phyloP scores from a whole-genome alignment of 129 eudicot genomes.

The Cynara cardunculus region DNA sequence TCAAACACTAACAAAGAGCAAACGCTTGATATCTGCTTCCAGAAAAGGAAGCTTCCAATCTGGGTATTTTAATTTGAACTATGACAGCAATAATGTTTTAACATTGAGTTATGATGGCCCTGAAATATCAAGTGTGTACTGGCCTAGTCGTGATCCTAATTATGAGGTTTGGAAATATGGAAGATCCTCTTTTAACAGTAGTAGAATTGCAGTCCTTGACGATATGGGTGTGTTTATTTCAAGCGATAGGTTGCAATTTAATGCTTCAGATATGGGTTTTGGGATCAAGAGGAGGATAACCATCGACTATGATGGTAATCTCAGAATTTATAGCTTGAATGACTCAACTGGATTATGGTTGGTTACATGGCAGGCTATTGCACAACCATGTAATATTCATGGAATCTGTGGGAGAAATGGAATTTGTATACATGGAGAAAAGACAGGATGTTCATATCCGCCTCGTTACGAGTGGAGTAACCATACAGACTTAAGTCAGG shows the following conservation, averaged over 20 bases:
- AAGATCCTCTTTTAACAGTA: slow-evolving; percentile 34
- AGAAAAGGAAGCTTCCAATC: slow-evolving; percentile 21
- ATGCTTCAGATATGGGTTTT: slow-evolving; percentile 25
- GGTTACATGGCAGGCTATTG: no score
- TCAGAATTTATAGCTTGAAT: no score
- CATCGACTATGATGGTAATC: slow-evolving; percentile 29
- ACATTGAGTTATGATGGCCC: slow-evolving; percentile 36
- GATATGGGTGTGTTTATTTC: slow-evolving; percentile 29
- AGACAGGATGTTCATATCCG: slow-evolving; percentile 35
- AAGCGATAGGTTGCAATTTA: slow-evolving; percentile 11
- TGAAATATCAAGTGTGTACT: slow-evolving; percentile 31
- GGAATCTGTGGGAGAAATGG: no score
- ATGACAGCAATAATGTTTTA: slow-evolving; percentile 33
- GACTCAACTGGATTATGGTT: no score
- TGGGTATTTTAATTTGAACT: slow-evolving; percentile 34
- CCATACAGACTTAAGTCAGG: slow-evolving; percentile 30
- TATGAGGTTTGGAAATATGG: slow-evolving; percentile 3
- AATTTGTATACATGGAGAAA: slow-evolving; percentile 27
- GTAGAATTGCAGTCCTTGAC: slow-evolving; percentile 32
- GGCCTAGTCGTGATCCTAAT: slow-evolving; percentile 27
- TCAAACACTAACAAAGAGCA: slow-evolving; percentile 37
- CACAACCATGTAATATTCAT: no score
- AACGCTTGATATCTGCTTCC: slow-evolving; percentile 12
- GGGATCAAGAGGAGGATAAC: slow-evolving; percentile 39
- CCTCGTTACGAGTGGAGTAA: slow-evolving; percentile 26